Evolutionary conservation across 768 basidiomycete species (phyloP), one percentile per base, ranked within the genome.

Genomic region (Boletus rubescentipes): DNA sequence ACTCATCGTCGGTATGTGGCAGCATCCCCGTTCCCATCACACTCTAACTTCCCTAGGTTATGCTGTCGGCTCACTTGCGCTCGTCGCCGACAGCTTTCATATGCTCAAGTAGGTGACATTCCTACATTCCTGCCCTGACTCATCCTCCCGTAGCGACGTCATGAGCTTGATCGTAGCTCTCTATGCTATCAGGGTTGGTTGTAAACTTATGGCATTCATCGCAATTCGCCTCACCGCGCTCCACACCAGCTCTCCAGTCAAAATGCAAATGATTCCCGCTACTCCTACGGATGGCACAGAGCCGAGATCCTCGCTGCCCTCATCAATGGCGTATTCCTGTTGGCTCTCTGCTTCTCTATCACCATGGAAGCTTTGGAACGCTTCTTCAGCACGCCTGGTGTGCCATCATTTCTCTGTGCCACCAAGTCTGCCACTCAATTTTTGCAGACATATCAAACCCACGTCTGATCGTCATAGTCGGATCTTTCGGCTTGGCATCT

Each of bases 271-370:
- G 83, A 88, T 72, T 81, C 88, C 29, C 82, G 85, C 46, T 97
- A 97, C 72, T 93, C 96, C 5, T 98, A 98, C 68, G 96, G 95
- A n/a, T 98, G 95, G 96, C 95, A 98, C 72, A 81, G 97, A 57
- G 97, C 97, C 16, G 95, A 97, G 67, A 95, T 97, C 57, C 81
- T 98, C 8, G 95, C 94, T 20, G 97, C 97, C 0, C 79, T 98
- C 41, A 75, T 98, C 61, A 99, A 99, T 64, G 97, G 97, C 47
- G 93, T 98, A 51, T 98, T 98, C 76, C 82, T 99, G 7, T 80
- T 98, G 39, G 97, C 97, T 0, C 82, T 98, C 1, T 99, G 97
- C 73, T 94, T 98, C 73, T 93, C 94, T 6, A 98, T 99, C 60
- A 86, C 82, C 42, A 75, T 98, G 61, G 96, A 99, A 68, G 95